Evolutionary conservation across 192 early-diverging fungal species (phyloP), one percentile per base, ranked within the genome.

Genomic region (Backusella mclennaniae): DNA sequence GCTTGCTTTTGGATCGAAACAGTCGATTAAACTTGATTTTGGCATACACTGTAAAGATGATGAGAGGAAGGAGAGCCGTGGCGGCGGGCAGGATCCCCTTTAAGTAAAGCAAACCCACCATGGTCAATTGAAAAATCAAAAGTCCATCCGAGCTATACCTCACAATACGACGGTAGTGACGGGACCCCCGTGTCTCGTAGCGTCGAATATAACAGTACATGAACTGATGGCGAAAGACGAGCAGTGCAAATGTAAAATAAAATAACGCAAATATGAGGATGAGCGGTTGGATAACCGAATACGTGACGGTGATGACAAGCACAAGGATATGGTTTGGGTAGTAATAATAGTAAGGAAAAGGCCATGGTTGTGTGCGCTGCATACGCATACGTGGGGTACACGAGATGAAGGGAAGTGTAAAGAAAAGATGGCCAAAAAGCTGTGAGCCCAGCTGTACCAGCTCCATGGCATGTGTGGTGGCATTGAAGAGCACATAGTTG

Each of bases 291-390:
- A 91, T 87, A 49, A 87, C 73, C 9, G 88, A 87, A 71, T 91
- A 92, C 6, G 87, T 88, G 21, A 90, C 49, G 9, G 85, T 83
- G 56, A 92, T 90, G 3, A 92, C 89, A n/a, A 92, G 74, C 6
- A 90, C 77, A 9, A 92, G 74, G 33, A 90, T 89, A 53, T 89
- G 87, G 36, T 84, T 85, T 11, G 88, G 88, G 33, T 89, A 87
- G 29, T 91, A 91, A 69, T 90, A 91, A 71, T 88, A 90, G 63
- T 81, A 91, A 35, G 87, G 88, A 68, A 91, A 91, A 0, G 80
- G 79, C 88, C 87, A 89, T 1, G 90, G 90, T 2, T 70, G 39
- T 0, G 85, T 86, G 0, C 79, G 75, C 4, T 85, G 79, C 52
- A 83, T 80, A 6, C 88, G 80, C 17, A 85, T 76, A n/a, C 90